Base-by-base conservation (phyloP, 495 filamentous ascomycete genomes). In the Stereocaulon alpinum region DNA sequence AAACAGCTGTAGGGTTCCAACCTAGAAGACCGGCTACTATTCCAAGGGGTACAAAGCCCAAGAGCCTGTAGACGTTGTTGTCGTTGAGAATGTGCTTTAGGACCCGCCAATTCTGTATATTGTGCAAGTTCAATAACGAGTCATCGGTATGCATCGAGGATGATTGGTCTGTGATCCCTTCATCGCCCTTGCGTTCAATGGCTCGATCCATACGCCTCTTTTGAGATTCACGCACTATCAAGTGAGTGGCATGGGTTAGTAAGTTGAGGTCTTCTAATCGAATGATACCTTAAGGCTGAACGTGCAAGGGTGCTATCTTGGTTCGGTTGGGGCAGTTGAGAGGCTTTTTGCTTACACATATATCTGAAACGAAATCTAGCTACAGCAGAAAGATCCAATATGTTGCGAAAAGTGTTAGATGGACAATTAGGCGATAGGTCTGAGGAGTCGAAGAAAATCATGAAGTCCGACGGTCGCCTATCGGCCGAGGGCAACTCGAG, bases 1-100 rank as follows among this genome's bases (percentile, higher is more conserved):
- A 94, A 49, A 88, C 71, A 45, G 82, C 64, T 2, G 76, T 73
- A 11, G 77, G 71, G 55, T 68, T 70, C 55, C 78, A 63, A 56
- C 54, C 56, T 14, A 64, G 55, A 20, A 53, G 27, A 44, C 65
- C 34, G 41, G 82, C 75, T 56, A 76, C 79, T 63, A 95, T 90
- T 56, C 88, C 89, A 48, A 85, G 72, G 2, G 89, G 89, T 6
- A 93, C 87, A 67, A 90, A 90, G 37, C 91, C 71, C 63, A 93
- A 72, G 63, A 93, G 77, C 34, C 15, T 29, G 30, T 34, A 52
- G 29, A 52, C 49, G 4, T 37, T 1, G 10, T 37, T 32, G 17
- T 11, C 27, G 6, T 12, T 52, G 9, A 52, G 30, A 14, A 52
- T 52, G 9, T n/a, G 15, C 17, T 37, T 52, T n/a, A 52, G 34